phyloP scores from a whole-genome alignment of 1,139 yeast species.

The Protomyces inouyei region DNA sequence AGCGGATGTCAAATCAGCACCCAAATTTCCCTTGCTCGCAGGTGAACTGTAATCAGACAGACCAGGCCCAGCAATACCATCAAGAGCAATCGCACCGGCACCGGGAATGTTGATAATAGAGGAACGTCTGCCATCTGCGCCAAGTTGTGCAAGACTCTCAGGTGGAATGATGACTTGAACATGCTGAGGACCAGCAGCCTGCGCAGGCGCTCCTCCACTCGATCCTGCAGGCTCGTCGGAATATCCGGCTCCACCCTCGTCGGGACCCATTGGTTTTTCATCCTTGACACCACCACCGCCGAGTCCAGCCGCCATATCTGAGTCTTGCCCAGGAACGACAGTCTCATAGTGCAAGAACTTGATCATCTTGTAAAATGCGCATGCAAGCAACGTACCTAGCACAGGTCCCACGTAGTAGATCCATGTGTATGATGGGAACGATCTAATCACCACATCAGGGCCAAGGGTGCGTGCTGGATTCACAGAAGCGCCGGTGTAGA shows the following conservation, averaged over 20 bases:
- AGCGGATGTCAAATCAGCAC: not conserved
- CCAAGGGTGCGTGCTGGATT: slow-evolving; percentile 91
- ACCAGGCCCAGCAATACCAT: slow-evolving; percentile 18
- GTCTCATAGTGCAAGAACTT: slow-evolving; percentile 18
- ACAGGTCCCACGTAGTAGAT: slow-evolving; percentile 64
- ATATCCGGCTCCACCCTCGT: not conserved
- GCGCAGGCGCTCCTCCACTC: not conserved
- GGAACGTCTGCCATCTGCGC: not conserved
- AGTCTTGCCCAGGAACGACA: slow-evolving; percentile 20
- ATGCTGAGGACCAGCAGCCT: not conserved
- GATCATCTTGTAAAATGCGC: slow-evolving; percentile 17
- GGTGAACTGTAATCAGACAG: slow-evolving; percentile 9
- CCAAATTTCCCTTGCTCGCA: not conserved
- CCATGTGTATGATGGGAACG: slow-evolving; percentile 83
- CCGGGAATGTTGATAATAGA: not conserved
- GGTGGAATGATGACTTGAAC: not conserved
- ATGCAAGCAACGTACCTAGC: slow-evolving; percentile 27
- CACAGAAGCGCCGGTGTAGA: slow-evolving; percentile 86
- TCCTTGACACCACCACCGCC: not conserved
- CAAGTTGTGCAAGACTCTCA: not conserved
- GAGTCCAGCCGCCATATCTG: slow-evolving; percentile 2
- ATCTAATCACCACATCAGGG: slow-evolving; percentile 65
- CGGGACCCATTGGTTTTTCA: not conserved
- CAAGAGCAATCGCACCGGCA: not conserved
- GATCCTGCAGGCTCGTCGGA: not conserved